phyloP scores from a whole-genome alignment of 1,284 basidiomycete genomes.

The Hypsizygus ulmarius region DNA sequence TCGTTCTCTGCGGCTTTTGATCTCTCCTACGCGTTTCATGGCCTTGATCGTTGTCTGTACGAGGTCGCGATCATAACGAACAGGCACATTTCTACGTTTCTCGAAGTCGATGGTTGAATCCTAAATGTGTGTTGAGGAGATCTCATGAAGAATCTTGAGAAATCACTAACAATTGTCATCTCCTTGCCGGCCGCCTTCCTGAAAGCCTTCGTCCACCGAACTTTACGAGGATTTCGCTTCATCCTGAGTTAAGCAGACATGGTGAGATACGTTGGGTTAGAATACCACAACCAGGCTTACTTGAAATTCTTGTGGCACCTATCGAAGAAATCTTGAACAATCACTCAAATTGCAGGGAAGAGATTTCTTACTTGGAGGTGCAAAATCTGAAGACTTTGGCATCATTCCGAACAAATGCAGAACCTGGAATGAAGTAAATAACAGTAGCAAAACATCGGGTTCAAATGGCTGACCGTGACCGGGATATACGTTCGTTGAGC shows the following conservation, averaged over 20 bases:
- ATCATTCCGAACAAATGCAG: conserved; percentile 95
- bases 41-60: conserved; percentile 94
- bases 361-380: conserved; percentile 79
- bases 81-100: conserved; percentile 96
- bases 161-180: conserved; percentile 88
- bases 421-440: conserved; percentile 45
- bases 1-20: conserved; percentile 87
- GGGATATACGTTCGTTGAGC: conserved; percentile 92
- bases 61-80: conserved; percentile 96
- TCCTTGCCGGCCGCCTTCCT: conserved; percentile 98
- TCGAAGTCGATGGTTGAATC: conserved; percentile 99
- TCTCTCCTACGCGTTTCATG: conserved; percentile 95
- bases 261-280: background rate
- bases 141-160: background rate
- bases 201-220: conserved; percentile 99
- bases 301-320: conserved; percentile 99
- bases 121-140: conserved; percentile 38
- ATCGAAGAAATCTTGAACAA: conserved; percentile 5
- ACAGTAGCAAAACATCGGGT: conserved; percentile 1
- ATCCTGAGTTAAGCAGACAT: conserved; percentile 58
- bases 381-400: conserved; percentile 97
- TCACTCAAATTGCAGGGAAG: conserved; percentile 13
- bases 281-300: conserved; percentile 38
- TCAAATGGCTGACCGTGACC: conserved; percentile 70
- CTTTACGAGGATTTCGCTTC: conserved; percentile 99